Evolutionary conservation across 352 stramenopile species (phyloP).

Genomic region (Saprolegnia diclina): DNA sequence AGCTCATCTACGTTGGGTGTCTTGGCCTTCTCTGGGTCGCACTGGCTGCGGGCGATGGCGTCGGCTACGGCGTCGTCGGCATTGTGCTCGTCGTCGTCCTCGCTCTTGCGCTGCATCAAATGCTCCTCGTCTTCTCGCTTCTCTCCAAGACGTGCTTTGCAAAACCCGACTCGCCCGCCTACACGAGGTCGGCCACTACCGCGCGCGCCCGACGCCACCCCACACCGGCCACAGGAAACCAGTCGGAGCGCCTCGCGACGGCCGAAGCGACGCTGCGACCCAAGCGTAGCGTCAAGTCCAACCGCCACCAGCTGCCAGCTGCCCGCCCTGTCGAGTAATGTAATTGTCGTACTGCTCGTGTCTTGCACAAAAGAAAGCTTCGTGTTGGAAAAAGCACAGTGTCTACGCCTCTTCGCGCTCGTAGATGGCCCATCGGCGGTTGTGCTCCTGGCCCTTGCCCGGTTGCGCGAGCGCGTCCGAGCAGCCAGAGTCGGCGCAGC

Average conservation of each 20-base stretch:
- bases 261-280: neutral
- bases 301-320: neutral
- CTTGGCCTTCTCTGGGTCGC: slow-evolving; percentile 1
- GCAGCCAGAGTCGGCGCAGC: slow-evolving; percentile 79
- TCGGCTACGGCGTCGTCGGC: slow-evolving; percentile 14
- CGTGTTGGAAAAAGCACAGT: too few relatives aligned
- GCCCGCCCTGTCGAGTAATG: too few relatives aligned
- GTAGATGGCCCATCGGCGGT: slow-evolving; percentile 87
- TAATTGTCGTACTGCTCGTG: too few relatives aligned
- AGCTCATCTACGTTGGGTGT: neutral
- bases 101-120: slow-evolving; percentile 11
- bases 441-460: slow-evolving; percentile 80
- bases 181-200: neutral
- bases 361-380: too few relatives aligned
- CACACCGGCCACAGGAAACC: neutral
- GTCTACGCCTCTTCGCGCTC: slow-evolving; percentile 39
- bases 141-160: neutral
- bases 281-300: neutral
- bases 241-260: slow-evolving; percentile 1
- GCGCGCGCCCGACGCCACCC: neutral
- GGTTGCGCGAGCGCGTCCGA: slow-evolving; percentile 54
- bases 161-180: neutral
- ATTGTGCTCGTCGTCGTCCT: neutral
- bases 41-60: neutral
- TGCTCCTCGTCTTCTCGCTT: slow-evolving; percentile 16